Base-by-base conservation (phyloP, 176 grass and related monocot species). In the Oryza rufipogon region DNA sequence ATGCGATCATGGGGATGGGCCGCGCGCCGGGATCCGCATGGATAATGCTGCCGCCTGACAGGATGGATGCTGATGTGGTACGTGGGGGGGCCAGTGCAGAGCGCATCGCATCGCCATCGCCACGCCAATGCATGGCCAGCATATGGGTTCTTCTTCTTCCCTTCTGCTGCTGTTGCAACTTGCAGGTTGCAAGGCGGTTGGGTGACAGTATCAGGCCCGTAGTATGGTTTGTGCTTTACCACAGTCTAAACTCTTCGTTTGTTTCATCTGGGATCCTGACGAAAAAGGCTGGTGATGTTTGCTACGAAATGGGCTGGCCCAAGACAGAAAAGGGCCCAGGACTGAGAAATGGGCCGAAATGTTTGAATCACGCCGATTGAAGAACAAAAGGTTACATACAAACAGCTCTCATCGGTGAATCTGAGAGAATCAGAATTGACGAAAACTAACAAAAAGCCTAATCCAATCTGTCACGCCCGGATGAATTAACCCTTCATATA, bases 401-500 rank as follows among this genome's bases (percentile, higher is more conserved):
- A 49, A 49, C 47, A 49, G 13, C 12, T 49, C 42, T 32, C 11
- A 3, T 60, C 15, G 9, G 4, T 1, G 47, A 33, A 2, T 44
- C 9, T 10, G 9, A 44, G 10, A 6, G 60, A 44, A 23, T 17
- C 39, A 3, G 61, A 34, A 45, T 33, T 17, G 74, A 33, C 3
- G 45, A 17, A 56, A 38, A 49, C 13, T 30, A 32, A 5, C 80
- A 28, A 15, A 70, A 47, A 13, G 0, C 7, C 45, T 68, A 36
- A 25, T 44, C 20, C 67, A 68, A 41, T 15, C 64, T 74, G 46
- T 48, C 80, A 64, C 58, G 48, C 38, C 26, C 15, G 15, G 68
- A 61, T 73, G 88, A 86, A 82, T 78, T 68, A 54, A 74, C 71
- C 71, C 68, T 79, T 77, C 80, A 78, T 90, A 75, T 83, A 90